Base-by-base conservation (phyloP, 2,329 filamentous ascomycete species). In the Golovinomyces cichoracearum region DNA sequence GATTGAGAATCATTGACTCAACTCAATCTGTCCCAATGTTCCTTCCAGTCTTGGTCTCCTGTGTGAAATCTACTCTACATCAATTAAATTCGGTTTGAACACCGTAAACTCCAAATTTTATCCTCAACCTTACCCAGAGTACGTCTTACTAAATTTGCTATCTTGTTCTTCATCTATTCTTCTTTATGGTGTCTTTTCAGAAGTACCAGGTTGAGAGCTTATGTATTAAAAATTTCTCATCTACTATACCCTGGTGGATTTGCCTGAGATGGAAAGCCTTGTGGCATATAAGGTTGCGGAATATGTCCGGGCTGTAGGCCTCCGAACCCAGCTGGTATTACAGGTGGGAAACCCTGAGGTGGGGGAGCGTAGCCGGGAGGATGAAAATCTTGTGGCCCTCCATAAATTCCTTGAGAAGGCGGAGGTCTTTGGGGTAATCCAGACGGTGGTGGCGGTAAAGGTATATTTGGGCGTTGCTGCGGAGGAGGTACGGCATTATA, bases 401-500 rank as follows among this genome's bases (percentile, higher is more conserved):
- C 78, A 58, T 80, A 81, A 1, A 76, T 76, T 46, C 66, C 75
- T 57, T 78, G 74, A 15, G 70, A 74, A 17, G 76, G 76, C 3
- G 80, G 80, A n/a, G 80, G 80, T 35, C 79, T 67, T 50, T 78
- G 76, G 35, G 80, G 79, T 23, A 68, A 53, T 1, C 66, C 66
- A 0, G 68, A 65, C 49, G 62, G 65, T 17, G 72, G 70, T 29
- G 76, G 73, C 45, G 75, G 73, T 13, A 73, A 69, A 13, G 78
- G 69, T 26, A 74, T 68, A 49, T 66, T 63, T 35, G 60, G 58
- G 41, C 58, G 52, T 45, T 53, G 56, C 22, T 57, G 58, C 22
- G 60, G 58, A n/a, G 61, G 56, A 12, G 61, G 60, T 15, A 58
- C 59, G 13, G 53, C 48, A 48, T 59, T 59, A 47, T 61, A 61